Evolutionary conservation across 176 grass and related monocot genomes (phyloP), one percentile per base, ranked within the genome.

Genomic region (Tuctoria greenei): DNA sequence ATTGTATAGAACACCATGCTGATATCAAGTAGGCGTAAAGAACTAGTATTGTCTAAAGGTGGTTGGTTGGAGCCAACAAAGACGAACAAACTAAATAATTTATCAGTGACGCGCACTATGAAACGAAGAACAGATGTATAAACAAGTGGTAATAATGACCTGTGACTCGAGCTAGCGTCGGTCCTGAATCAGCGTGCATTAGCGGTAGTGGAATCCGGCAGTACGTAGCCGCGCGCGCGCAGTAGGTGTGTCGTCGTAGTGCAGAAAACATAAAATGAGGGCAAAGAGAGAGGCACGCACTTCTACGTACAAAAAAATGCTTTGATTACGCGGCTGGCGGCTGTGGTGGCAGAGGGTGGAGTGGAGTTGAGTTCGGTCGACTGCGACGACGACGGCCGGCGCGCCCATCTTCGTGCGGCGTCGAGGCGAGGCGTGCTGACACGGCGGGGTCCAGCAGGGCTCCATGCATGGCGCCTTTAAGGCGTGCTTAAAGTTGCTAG

Each of bases 161-260:
- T 6, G 73, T 64, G 43, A 65, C 74, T 52, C 20, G 61, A 77
- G 74, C n/a, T n/a, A n/a, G 10, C 20, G n/a, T 37, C 74, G 63
- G 14, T 23, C 35, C 46, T 78, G 63, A 79, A 57, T 57, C 63
- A 12, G 34, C 21, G 64, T 59, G 50, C 76, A 68, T 51, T 45
- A 28, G 10, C 25, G 8, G 1, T 6, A 20, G 27, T 38, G 60
- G 73, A 50, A 64, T 50, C 59, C 27, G 40, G 4, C 38, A 39
- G 38, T 39, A 39, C 6, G 14, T 15, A 16, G 13, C 4, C 14
- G 3, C 10, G 45, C 45, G 5, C 1, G 8, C 17, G 49, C 49
- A 55, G 51, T 21, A 10, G 49, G 49, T 51, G 16, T 51, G 5
- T 6, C 23, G 51, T 20, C 21, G 51, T n/a, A n/a, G n/a, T n/a